phyloP scores from a whole-genome alignment of 352 stramenopile genomes.

The Thraustochytrium sp. region DNA sequence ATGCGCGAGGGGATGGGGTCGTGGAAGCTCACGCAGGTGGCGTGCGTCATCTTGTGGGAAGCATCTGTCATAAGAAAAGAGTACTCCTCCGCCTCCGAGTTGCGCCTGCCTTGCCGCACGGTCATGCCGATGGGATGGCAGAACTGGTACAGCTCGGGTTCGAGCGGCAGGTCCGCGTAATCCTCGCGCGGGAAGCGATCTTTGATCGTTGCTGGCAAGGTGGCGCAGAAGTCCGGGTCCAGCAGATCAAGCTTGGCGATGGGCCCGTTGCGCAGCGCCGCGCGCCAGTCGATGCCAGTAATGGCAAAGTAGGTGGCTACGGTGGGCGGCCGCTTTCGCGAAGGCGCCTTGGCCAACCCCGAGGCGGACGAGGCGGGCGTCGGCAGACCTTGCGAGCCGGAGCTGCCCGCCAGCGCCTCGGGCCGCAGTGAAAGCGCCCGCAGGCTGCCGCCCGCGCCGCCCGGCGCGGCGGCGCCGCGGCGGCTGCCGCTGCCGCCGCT shows the following conservation, averaged over 20 bases:
- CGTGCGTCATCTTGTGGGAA: neutral
- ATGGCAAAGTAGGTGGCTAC: conserved; percentile 36
- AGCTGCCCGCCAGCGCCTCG: neutral
- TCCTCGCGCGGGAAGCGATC: neutral
- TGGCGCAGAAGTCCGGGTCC: conserved; percentile 18
- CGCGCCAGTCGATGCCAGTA: neutral
- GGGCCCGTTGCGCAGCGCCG: neutral
- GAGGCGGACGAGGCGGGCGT: too few species aligned
- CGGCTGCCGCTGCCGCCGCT: too few species aligned
- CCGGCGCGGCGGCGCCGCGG: too few species aligned
- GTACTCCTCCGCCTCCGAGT: neutral
- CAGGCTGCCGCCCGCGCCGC: neutral
- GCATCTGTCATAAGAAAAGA: neutral
- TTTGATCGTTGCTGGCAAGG: neutral
- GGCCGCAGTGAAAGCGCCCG: too few species aligned
- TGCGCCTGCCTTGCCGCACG: neutral
- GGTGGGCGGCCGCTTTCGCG: conserved; percentile 18
- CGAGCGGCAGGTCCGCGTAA: neutral
- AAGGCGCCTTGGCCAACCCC: too few species aligned
- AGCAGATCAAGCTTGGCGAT: conserved; percentile 30
- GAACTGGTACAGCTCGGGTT: neutral
- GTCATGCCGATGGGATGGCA: conserved; percentile 9
- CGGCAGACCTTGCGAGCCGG: too few species aligned
- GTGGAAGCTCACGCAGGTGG: neutral
- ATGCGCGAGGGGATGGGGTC: neutral